These are phyloP conservation scores for Colletotrichum viniferum DNA, from an alignment of 2,329 filamentous ascomycete genomes.

Conservation along the genomic window DNA sequence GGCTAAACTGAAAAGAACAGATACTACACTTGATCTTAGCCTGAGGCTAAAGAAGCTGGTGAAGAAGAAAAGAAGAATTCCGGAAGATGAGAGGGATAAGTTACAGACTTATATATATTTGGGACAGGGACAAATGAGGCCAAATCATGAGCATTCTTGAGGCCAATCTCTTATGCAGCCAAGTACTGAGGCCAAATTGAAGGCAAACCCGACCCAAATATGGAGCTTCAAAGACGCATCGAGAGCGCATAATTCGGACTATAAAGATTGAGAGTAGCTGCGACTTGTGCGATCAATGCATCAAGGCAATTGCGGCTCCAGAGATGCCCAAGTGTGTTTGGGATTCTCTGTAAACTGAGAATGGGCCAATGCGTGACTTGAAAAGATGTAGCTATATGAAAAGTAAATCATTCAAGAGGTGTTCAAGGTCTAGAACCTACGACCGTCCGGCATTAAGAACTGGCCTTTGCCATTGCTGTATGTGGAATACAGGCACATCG, in stretches of 20 bases:
- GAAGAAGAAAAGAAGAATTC: conserved; percentile 17
- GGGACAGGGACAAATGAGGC: not conserved
- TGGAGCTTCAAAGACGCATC: not conserved
- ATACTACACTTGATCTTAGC: conserved; percentile 21
- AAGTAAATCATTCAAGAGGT: not conserved
- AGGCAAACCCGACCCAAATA: not conserved
- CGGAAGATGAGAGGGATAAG: not conserved
- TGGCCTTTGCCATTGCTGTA: not conserved
- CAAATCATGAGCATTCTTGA: not conserved
- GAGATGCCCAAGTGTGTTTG: not conserved
- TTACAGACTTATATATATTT: not conserved
- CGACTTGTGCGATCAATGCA: not conserved
- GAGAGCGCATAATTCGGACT: not conserved
- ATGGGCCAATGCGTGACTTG: not conserved
- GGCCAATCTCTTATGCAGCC: not conserved
- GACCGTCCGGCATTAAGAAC: not conserved
- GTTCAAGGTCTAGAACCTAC: not conserved
- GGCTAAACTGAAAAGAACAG: not conserved
- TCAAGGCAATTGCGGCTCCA: not conserved
- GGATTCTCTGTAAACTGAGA: not conserved
- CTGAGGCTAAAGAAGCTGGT: conserved; percentile 25
- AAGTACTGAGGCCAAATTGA: not conserved
- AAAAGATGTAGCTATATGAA: not conserved
- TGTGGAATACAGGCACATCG: not conserved
- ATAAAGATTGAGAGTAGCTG: not conserved